Evolutionary conservation across 2,329 filamentous ascomycete genomes (phyloP).

Genomic region (Nannizziopsis arthrosporioides): DNA sequence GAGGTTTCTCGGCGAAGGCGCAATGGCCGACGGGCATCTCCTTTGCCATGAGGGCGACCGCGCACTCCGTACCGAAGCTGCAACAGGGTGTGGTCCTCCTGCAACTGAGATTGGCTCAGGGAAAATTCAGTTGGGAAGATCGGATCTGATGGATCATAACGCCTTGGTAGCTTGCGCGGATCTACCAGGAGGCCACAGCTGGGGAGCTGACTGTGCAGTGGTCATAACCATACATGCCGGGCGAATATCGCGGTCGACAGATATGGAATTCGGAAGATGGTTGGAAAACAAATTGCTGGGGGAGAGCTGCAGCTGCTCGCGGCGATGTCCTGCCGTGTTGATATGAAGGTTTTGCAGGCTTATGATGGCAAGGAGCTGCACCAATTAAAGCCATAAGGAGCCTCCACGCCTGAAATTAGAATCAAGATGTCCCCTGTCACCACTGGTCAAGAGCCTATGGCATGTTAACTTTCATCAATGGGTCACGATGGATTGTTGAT

Average conservation of each 20-base stretch:
- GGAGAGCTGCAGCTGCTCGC: too few relatives aligned
- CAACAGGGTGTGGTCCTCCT: background rate
- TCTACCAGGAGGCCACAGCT: background rate
- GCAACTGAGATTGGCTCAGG: background rate
- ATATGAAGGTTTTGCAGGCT: background rate
- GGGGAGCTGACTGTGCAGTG: background rate
- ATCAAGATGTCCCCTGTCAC: slow-evolving; percentile 2
- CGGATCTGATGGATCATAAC: slow-evolving; percentile 8
- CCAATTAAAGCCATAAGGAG: slow-evolving; percentile 3
- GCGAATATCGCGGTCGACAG: too few relatives aligned
- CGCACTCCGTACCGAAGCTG: background rate
- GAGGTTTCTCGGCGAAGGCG: background rate
- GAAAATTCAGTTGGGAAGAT: background rate
- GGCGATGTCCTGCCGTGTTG: background rate
- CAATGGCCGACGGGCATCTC: slow-evolving; percentile 7
- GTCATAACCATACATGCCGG: too few relatives aligned
- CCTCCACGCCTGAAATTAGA: slow-evolving; percentile 1
- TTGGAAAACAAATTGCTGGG: too few relatives aligned
- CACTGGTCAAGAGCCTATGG: background rate
- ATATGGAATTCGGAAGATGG: too few relatives aligned
- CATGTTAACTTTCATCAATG: slow-evolving; percentile 4
- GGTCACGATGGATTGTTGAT: background rate
- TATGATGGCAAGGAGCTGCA: background rate
- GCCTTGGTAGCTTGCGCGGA: background rate
- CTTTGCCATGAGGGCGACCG: slow-evolving; percentile 4